phyloP scores from a whole-genome alignment of 257 asterid genomes.

The Fraxinus quadrangulata region DNA sequence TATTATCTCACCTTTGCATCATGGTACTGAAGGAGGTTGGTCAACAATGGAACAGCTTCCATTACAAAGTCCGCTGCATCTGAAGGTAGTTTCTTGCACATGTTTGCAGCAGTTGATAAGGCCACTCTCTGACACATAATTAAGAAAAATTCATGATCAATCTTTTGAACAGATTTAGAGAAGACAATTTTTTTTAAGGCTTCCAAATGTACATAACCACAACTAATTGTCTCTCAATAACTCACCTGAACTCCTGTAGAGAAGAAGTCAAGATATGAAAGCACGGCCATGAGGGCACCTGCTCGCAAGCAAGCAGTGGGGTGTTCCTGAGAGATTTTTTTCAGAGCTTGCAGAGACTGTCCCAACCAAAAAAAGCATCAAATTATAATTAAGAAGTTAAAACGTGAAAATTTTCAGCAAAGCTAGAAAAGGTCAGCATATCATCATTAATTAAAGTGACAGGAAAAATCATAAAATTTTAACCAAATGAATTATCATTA shows the following conservation, averaged over 20 bases:
- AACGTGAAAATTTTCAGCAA: constrained; percentile 1
- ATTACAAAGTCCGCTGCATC: constrained; percentile 99
- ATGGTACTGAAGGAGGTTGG: constrained; percentile 93
- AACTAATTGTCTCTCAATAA: constrained; percentile 22
- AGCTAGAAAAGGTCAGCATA: neutral
- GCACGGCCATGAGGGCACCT: constrained; percentile 99
- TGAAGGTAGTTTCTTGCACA: constrained; percentile 97
- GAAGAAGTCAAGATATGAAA: constrained; percentile 96
- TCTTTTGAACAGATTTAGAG: neutral
- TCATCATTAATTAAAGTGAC: neutral
- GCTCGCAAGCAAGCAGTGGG: constrained; percentile 99
- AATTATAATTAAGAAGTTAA: neutral
- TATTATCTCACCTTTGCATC: constrained; percentile 78
- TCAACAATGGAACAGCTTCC: constrained; percentile 98
- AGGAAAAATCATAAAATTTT: neutral
- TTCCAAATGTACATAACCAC: neutral
- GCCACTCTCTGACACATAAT: constrained; percentile 78
- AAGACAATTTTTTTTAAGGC: neutral
- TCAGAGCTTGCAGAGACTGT: constrained; percentile 98
- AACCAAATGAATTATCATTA: neutral
- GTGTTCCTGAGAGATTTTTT: constrained; percentile 96
- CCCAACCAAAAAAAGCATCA: constrained; percentile 19
- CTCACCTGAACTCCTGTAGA: constrained; percentile 97
- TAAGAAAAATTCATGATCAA: constrained; percentile 8
- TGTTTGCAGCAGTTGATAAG: constrained; percentile 92